Base-by-base conservation (phyloP, 179 eudicot species). In the Vitellaria paradoxa region DNA sequence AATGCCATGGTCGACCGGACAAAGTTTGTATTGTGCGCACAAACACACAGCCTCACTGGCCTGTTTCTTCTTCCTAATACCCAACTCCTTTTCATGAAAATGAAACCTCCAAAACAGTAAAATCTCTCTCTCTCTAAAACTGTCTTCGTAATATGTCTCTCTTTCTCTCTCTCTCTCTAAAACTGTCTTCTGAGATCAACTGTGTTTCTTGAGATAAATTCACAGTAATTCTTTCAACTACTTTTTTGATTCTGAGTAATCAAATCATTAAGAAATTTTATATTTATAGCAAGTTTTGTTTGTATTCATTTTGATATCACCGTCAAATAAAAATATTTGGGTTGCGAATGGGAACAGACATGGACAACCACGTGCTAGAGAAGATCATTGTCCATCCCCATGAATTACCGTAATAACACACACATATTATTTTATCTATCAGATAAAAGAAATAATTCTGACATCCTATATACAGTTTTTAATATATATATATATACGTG, bases 1-100 rank as follows among this genome's bases (percentile, higher is more conserved):
- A 89, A 79, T 85, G 84, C 84, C 90, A 81, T 89, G 86, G 92
- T 82, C 76, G 77, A 77, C 85, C 50, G 30, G 84, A 87, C 83
- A 83, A 76, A 78, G 14, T 30, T 30, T 8, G 77, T 49, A 14
- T 7, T 23, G n/a, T 10, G 14, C 30, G 47, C 78, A 52, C 56
- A 52, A 30, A 30, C 89, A 47, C 76, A 37, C 75, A 53, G 62
- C 56, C 84, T 50, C 77, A 65, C 85, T 75, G 81, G 11, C 76
- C 55, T 79, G 46, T 76, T 72, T 73, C 79, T 74, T 66, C 79
- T 65, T 79, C 61, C 78, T 67, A 66, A 76, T 57, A 63, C 75
- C 82, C 71, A 81, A 68, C 78, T 79, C 84, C 55, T 81, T 81
- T 78, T 78, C 83, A 30, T 30, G 37, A 30, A 30, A 30, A 30